Evolutionary conservation across 495 filamentous ascomycete species (phyloP), one percentile per base, ranked within the genome.

Genomic region (Venustampulla echinocandica): DNA sequence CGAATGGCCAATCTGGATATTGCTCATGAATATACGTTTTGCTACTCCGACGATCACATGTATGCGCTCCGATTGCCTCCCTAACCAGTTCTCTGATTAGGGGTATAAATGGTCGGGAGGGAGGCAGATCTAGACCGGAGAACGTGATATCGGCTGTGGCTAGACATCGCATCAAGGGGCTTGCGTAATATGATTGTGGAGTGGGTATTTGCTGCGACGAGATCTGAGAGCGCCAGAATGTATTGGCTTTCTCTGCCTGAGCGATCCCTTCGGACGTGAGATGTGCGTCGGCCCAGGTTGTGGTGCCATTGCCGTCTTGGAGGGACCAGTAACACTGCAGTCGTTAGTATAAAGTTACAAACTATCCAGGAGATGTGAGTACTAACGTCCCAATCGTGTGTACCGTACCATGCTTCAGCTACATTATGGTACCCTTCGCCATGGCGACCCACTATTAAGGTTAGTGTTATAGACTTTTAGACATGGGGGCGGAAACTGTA

Each of bases 41-140:
- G 20, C 51, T 69, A 42, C 71, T 69, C 1, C 87, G 73, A 11
- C 80, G 75, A 59, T 94, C 86, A 61, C 87, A 94, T 6, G 87
- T 90, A 58, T 92, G 87, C 36, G 80, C 69, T 35, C 77, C 77
- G 45, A 89, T 76, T 1, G 71, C 68, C 54, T 94, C 87, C 35
- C 87, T 75, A 47, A 90, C 64, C 17, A 76, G 61, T 56, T 90
- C 84, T 57, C 82, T 85, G 55, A 92, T 67, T 1, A 68, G 64
- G 0, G 84, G 83, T 0, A 62, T 64, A 62, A 84, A 86, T 4
- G 76, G 60, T 14, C 56, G 55, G 14, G 53, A 49, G 10, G 48
- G 37, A 0, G 81, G 80, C 0, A 83, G 60, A 7, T 60, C 33
- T 3, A 87, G 69, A 11, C 64, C 69, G 10, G 53, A 47, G 65